Evolutionary conservation across 139 green algal species (phyloP).

Genomic region (Edaphochlamys debaryana): DNA sequence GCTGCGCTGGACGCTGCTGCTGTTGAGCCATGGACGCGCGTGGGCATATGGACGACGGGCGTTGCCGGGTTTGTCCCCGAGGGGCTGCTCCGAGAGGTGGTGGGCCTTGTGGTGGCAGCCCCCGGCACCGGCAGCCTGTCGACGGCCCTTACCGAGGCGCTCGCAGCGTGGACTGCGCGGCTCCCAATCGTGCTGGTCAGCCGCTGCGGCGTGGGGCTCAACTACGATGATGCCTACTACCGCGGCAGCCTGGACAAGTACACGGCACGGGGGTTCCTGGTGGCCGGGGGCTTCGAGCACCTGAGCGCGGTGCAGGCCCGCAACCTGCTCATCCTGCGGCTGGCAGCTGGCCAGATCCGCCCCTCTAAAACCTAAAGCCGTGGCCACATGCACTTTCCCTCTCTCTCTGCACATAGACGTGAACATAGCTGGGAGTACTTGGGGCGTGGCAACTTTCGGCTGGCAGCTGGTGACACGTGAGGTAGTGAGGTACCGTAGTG

Average conservation of each 20-base stretch:
- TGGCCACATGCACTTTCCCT: no score
- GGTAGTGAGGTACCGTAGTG: no score
- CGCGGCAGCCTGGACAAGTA: slow-evolving; percentile 14
- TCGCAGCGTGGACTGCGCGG: slow-evolving; percentile 25
- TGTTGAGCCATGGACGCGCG: background rate
- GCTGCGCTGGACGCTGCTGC: background rate
- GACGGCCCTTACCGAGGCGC: background rate
- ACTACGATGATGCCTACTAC: slow-evolving; percentile 46
- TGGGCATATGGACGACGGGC: slow-evolving; percentile 40
- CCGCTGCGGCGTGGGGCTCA: slow-evolving; percentile 30
- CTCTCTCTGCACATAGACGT: no score
- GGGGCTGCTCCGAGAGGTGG: slow-evolving; percentile 25
- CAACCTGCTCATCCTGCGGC: background rate
- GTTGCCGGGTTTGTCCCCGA: slow-evolving; percentile 17
- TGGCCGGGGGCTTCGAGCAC: slow-evolving; percentile 23
- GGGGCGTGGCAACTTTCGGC: no score
- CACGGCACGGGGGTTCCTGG: slow-evolving; percentile 16
- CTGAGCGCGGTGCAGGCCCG: slow-evolving; percentile 42
- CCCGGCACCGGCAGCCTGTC: slow-evolving; percentile 51
- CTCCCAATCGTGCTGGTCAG: slow-evolving; percentile 41
- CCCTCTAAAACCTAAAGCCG: no score
- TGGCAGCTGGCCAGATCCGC: slow-evolving; percentile 27
- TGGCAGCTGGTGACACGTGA: no score
- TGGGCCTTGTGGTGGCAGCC: slow-evolving; percentile 48
- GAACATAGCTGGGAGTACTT: no score